Evolutionary conservation across 352 stramenopile genomes (phyloP).

Genomic region (Phytopythium boreale): DNA sequence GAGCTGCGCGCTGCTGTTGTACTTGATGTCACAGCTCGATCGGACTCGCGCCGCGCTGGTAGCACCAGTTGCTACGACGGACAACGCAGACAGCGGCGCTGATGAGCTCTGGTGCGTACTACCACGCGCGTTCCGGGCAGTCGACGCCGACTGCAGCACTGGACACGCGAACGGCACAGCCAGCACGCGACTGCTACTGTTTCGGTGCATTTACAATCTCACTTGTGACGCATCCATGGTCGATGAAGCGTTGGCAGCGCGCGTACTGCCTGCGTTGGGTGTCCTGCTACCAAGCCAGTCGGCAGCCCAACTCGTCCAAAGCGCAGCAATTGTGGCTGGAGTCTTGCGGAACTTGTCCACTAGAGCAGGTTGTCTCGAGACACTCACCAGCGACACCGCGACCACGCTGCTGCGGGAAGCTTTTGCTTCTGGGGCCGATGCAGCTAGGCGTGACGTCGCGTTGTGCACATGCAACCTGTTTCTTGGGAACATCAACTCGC

Average conservation of each 20-base stretch:
- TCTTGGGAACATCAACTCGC: conserved; percentile 61
- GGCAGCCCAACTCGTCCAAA: conserved; percentile 6
- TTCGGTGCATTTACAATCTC: conserved; percentile 63
- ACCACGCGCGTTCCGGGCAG: background rate
- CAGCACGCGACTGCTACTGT: conserved; percentile 35
- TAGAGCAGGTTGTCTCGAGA: conserved; percentile 24
- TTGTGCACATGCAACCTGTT: conserved; percentile 68
- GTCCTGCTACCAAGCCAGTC: conserved; percentile 13
- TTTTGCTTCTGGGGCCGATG: conserved; percentile 36
- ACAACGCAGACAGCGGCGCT: too few relatives aligned
- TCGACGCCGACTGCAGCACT: background rate
- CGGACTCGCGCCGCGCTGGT: conserved; percentile 27
- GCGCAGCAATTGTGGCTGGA: conserved; percentile 25
- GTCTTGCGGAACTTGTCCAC: conserved; percentile 61
- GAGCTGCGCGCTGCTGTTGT: conserved; percentile 56
- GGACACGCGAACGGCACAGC: too few relatives aligned
- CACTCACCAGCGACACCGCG: conserved; percentile 35
- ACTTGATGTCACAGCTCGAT: conserved; percentile 47
- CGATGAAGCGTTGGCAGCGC: background rate
- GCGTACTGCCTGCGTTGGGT: conserved; percentile 19
- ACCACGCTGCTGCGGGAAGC: conserved; percentile 44
- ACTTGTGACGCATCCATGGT: conserved; percentile 41
- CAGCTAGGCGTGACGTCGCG: conserved; percentile 45
- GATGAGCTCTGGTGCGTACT: background rate
- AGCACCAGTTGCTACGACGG: background rate